Conservation (phyloP, 768 basidiomycete species). For the Pleurotus platypus region DNA sequence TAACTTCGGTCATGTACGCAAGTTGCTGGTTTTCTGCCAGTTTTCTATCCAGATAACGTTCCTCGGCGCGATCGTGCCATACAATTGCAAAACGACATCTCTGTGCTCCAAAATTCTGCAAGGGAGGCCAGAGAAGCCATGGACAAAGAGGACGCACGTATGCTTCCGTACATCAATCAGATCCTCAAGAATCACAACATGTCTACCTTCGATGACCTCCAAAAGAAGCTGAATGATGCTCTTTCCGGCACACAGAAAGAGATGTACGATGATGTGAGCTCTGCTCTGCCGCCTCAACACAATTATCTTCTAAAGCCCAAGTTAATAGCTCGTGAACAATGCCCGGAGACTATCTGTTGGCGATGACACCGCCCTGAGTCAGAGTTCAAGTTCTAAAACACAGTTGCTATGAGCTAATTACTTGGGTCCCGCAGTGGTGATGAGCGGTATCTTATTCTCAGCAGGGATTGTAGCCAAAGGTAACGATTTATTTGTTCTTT, state of each 20-base stretch:
- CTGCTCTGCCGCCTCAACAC: background rate
- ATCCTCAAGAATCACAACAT: constrained; percentile 5
- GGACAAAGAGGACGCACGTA: constrained; percentile 5
- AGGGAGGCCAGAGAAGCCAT: constrained; percentile 2
- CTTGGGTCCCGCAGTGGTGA: background rate
- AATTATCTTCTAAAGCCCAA: background rate
- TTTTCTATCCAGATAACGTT: constrained; percentile 5
- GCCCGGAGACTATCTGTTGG: background rate
- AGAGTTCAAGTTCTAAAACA: background rate
- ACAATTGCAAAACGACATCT: constrained; percentile 2
- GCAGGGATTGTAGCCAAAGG: background rate
- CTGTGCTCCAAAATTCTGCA: constrained; percentile 1
- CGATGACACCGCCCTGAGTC: background rate
- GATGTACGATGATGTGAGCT: background rate
- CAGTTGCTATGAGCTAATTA: no score
- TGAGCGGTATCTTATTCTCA: constrained; percentile 2
- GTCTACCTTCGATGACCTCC: constrained; percentile 4
- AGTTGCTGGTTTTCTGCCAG: background rate
- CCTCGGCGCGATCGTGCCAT: constrained; percentile 5
- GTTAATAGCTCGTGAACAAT: background rate
- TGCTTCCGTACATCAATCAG: constrained; percentile 3
- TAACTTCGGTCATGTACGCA: background rate
- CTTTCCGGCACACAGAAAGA: background rate
- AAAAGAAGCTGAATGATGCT: constrained; percentile 1
- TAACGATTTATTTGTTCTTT: background rate